phyloP scores from a whole-genome alignment of 495 filamentous ascomycete genomes.

The Halenospora varia region DNA sequence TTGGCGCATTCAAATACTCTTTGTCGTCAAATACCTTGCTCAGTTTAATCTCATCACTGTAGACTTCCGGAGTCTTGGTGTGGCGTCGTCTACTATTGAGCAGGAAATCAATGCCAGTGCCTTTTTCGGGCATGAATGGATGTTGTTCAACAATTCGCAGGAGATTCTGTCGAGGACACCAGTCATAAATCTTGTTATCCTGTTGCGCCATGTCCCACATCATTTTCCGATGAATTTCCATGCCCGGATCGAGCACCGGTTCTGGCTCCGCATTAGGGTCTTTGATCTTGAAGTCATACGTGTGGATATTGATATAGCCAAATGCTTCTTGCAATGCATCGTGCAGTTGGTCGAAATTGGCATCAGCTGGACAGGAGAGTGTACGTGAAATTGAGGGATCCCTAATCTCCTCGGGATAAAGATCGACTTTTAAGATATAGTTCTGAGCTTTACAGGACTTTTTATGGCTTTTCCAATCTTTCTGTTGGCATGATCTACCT shows the following conservation, averaged over 20 bases:
- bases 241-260: not conserved
- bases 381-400: not conserved
- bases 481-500: not conserved
- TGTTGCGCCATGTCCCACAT: not conserved
- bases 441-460: not conserved
- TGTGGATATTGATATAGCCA: not conserved
- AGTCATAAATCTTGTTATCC: too few relatives aligned
- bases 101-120: not conserved
- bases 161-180: not conserved
- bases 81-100: not conserved
- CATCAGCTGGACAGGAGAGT: not conserved
- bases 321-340: not conserved
- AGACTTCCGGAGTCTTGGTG: not conserved
- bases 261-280: not conserved
- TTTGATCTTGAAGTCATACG: not conserved
- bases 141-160: not conserved
- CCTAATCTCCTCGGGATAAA: not conserved
- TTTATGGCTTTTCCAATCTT: not conserved
- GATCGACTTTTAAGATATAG: not conserved
- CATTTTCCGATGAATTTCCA: not conserved
- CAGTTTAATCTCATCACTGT: not conserved
- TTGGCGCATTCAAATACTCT: not conserved
- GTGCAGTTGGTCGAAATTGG: not conserved
- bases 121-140: not conserved
- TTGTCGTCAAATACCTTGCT: not conserved